phyloP scores from a whole-genome alignment of 768 basidiomycete genomes.

The Pleurotus cornucopiae region DNA sequence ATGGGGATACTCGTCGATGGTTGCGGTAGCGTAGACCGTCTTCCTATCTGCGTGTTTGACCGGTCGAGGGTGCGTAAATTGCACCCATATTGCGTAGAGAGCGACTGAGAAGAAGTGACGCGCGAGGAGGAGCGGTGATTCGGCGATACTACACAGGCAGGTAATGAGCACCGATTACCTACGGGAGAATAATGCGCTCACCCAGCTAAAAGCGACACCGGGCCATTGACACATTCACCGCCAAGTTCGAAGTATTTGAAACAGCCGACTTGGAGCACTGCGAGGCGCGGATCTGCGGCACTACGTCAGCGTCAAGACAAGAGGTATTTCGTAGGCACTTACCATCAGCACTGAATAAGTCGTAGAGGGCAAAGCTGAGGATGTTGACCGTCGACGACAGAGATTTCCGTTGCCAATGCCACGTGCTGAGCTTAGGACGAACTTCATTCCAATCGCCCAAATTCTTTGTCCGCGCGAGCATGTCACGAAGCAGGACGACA shows the following conservation, averaged over 20 bases:
- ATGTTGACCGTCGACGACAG: slow-evolving; percentile 88
- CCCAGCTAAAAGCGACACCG: slow-evolving; percentile 89
- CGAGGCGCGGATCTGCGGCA: slow-evolving; percentile 25
- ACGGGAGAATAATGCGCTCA: slow-evolving; percentile 30
- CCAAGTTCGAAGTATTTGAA: slow-evolving; percentile 97
- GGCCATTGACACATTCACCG: slow-evolving; percentile 83
- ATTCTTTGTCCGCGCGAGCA: slow-evolving; percentile 46
- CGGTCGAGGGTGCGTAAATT: slow-evolving; percentile 59
- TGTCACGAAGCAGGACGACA: slow-evolving; percentile 64
- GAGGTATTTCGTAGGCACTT: slow-evolving; percentile 21
- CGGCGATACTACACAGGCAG: slow-evolving; percentile 52
- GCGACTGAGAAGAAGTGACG: slow-evolving; percentile 96
- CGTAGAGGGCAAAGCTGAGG: slow-evolving; percentile 88
- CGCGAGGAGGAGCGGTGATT: slow-evolving; percentile 76
- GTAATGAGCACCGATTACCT: not conserved
- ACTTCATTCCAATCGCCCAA: slow-evolving; percentile 49
- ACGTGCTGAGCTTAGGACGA: slow-evolving; percentile 50
- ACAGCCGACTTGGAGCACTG: slow-evolving; percentile 74
- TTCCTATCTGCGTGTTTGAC: slow-evolving; percentile 28
- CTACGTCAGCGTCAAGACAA: too few relatives aligned
- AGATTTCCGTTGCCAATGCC: slow-evolving; percentile 87
- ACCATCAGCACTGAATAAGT: slow-evolving; percentile 94
- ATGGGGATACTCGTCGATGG: slow-evolving; percentile 62
- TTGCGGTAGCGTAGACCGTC: slow-evolving; percentile 33
- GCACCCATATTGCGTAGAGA: slow-evolving; percentile 87